These are phyloP conservation scores for Castanospermum australe DNA, from an alignment of 306 rosid genomes.

Conservation along the genomic window DNA sequence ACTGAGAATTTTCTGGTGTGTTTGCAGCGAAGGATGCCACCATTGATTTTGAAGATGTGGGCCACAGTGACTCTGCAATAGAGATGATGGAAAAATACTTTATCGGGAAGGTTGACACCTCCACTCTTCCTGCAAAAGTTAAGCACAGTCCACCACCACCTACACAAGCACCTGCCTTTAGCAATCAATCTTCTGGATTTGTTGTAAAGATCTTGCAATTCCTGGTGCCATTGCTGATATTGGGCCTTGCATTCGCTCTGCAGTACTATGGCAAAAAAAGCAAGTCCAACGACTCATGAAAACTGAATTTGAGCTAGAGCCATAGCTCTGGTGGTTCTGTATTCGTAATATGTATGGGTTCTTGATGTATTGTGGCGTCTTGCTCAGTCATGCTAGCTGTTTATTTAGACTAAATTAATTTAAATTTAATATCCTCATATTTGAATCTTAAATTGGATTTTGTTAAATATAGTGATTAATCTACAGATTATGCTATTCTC, in stretches of 20 bases:
- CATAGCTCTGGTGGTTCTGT: neutral
- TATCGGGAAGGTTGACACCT: conserved; percentile 56
- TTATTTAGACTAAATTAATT: conserved; percentile 1
- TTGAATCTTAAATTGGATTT: neutral
- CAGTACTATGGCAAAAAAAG: conserved; percentile 46
- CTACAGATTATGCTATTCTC: neutral
- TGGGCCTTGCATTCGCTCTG: conserved; percentile 55
- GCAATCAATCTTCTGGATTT: conserved; percentile 39
- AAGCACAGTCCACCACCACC: conserved; percentile 23
- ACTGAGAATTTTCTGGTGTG: neutral
- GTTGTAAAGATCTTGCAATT: conserved; percentile 42
- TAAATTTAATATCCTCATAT: neutral
- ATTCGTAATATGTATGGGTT: neutral
- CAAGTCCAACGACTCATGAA: neutral
- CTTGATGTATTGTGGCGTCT: neutral
- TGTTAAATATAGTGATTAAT: neutral
- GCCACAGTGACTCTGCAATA: conserved; percentile 64
- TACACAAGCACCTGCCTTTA: neutral
- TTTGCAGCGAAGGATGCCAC: conserved; percentile 74
- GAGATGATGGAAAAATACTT: conserved; percentile 60
- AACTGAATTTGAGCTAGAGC: neutral
- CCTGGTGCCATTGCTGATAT: conserved; percentile 56
- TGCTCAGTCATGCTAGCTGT: neutral
- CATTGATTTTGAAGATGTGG: conserved; percentile 73
- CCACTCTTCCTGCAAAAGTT: conserved; percentile 47